Evolutionary conservation across 768 basidiomycete species (phyloP), one percentile per base, ranked within the genome.

Genomic region (Phylloporus scabripes): DNA sequence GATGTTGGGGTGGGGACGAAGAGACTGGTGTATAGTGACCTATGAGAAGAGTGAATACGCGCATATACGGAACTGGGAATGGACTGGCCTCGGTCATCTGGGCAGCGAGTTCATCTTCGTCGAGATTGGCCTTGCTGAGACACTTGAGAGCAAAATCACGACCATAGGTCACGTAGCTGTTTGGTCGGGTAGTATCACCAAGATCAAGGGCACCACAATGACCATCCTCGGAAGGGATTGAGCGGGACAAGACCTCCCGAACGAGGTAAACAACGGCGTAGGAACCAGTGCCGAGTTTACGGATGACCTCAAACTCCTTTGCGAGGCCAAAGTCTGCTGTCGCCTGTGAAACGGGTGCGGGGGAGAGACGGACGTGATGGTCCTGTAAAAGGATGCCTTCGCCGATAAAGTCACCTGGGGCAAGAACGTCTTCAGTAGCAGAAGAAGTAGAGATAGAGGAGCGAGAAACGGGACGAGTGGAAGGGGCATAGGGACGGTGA

Each of bases 261-360:
- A 96, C 93, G 52, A 92, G 83, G 65, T 96, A 97, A 48, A 96
- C 93, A 60, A 92, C 87, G 14, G 93, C 93, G 64, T 95, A 96
- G 53, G 85, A 87, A 58, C 93, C 93, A 0, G 87, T 83, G 42
- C 93, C 93, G 45, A 95, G 80, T 54, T 81, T 81, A 49, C 87
- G 75, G 57, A 94, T 79, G 65, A 97, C 92, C 72, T 92, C 79
- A 52, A 94, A 92, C 56, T 83, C 81, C 18, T 67, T 72, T 14
- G 82, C 83, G 17, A 81, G 80, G 49, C 74, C 73, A 52, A 62
- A 61, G 50, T 72, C 65, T 50, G 74, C 60, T 38, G 55, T 58
- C 24, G 64, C 60, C 43, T 68, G 62, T 20, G 66, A 63, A 21
- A 64, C 55, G 26, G 61, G 64, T 1, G 68, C 61, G 21, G 65